Base-by-base conservation (phyloP, 2,329 filamentous ascomycete species). In the Hypomyces rosellus region DNA sequence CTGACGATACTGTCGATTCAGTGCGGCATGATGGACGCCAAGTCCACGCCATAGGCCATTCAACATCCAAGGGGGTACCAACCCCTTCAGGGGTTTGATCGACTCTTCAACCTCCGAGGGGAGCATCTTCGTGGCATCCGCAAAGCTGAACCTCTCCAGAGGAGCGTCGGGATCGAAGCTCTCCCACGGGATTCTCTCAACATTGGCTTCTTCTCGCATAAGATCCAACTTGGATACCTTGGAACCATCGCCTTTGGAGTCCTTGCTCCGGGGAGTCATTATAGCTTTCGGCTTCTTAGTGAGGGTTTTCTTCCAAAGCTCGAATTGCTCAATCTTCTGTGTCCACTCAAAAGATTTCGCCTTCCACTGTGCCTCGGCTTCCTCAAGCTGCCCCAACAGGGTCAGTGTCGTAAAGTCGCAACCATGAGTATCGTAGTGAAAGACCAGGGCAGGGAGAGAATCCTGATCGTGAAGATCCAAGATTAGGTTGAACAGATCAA, bases 1-100 rank as follows among this genome's bases (percentile, higher is more conserved):
- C 63, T 89, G 86, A 36, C 88, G 80, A 61, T 91, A 91, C 54
- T 81, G 80, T 45, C 85, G 76, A 61, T 90, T 91, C 82, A 91
- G 82, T 67, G 88, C 87, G 15, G 86, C 79, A 61, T 92, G 88
- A 67, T 92, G 87, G 6, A 91, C 80, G 33, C 85, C 88, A 15
- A 92, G 73, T 16, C 88, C 88, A 49, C 87, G 74, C 51, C 72
- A 71, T 1, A 92, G 71, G 2, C 81, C 81, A 9, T 76, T 69
- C 16, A 88, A 73, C 8, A 90, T 63, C 55, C 73, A 73, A 11
- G 73, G 68, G 0, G 70, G 63, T 3, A 65, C 40, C 9, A 16
- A 16, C 84, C 70, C 13, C 72, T 69, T 65, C 5, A 88, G 68
- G 25, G 78, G 69, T 14, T 67, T 59, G 14, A 82, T 67, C 52